A percentile compares a stretch with the other conserved stretches of the same genome.
phyloP scores from a whole-genome alignment of 129 eudicot species.

The Deinandra increscens region DNA sequence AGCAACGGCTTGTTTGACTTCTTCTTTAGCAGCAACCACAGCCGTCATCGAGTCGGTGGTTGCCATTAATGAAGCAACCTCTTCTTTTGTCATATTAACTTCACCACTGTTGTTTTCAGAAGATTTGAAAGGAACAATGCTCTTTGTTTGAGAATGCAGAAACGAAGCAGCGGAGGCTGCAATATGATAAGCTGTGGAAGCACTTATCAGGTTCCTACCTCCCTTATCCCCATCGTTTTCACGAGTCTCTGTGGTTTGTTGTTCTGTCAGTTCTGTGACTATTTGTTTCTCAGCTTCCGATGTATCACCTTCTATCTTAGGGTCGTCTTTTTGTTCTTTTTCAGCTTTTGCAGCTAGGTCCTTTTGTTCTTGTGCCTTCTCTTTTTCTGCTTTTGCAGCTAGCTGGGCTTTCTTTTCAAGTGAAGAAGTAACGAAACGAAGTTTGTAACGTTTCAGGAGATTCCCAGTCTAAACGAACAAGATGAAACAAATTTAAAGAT shows the following conservation, averaged over 20 bases:
- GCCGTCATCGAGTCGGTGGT: slow-evolving; percentile 87
- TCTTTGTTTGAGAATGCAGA: slow-evolving; percentile 68
- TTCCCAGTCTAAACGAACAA: slow-evolving; percentile 55
- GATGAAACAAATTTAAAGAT: slow-evolving; percentile 3
- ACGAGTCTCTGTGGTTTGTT: slow-evolving; percentile 11
- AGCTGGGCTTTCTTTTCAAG: slow-evolving; percentile 66
- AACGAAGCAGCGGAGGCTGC: slow-evolving; percentile 96
- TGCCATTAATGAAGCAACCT: slow-evolving; percentile 83
- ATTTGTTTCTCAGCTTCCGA: slow-evolving; percentile 12
- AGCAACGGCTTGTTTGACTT: slow-evolving; percentile 96
- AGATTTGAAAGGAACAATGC: slow-evolving; percentile 59
- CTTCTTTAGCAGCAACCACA: slow-evolving; percentile 97
- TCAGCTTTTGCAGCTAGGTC: slow-evolving; percentile 40
- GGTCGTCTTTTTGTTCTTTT: slow-evolving; percentile 27
- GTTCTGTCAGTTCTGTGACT: slow-evolving; percentile 23
- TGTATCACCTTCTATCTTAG: not conserved
- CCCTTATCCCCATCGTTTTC: slow-evolving; percentile 27
- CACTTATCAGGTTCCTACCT: slow-evolving; percentile 39
- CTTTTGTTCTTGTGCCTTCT: slow-evolving; percentile 34
- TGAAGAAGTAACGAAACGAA: slow-evolving; percentile 80
- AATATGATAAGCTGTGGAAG: slow-evolving; percentile 70
- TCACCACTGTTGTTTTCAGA: slow-evolving; percentile 25
- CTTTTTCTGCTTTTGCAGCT: slow-evolving; percentile 47
- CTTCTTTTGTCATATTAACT: slow-evolving; percentile 41
- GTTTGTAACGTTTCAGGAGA: slow-evolving; percentile 50